Base-by-base conservation (phyloP, 176 grass and related monocot genomes). In the Lolium rigidum region DNA sequence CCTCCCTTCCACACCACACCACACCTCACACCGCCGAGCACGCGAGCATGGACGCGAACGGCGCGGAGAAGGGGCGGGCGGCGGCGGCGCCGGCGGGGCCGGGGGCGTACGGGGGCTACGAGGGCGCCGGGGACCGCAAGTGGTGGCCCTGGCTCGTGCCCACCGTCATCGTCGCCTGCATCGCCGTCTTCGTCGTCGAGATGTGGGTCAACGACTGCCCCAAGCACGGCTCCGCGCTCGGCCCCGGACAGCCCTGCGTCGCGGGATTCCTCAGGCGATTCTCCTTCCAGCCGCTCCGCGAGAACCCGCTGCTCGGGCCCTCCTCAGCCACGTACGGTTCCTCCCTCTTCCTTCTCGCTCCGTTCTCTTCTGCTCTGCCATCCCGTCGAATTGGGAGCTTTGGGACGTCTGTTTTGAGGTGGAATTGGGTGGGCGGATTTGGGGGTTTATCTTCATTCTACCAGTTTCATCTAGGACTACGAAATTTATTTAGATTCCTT, bases 181-280 rank as follows among this genome's bases (percentile, higher is more conserved):
- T 98, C 47, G 93, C 76, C 6, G 90, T 98, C 18, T 98, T 98
- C 86, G 68, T 85, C 80, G 88, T 87, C 35, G 93, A 95, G 96
- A 98, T 98, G 93, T 93, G 89, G 44, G 83, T 95, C 81, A 98
- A 98, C 81, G 83, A 98, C 85, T 98, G 96, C 90, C 90, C 93
- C 55, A 80, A 13, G 47, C 86, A 94, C 80, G 18, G 60, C 14
- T 78, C 46, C 26, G 56, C 81, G 35, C 54, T 78, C 38, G 96
- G 86, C 24, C 93, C 81, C 35, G 86, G 46, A 2, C 46, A 47
- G 8, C 7, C 7, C 7, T 98, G 96, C 93, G 88, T 90, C 38
- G 96, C 86, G 2, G 78, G 88, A 0, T 94, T 95, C 83, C 96
- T 98, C 28, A 92, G 74, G 1, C 93, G 93, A 0, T 89, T 98